Base-by-base conservation (phyloP, 805 yeast genomes). In the Candida schatavii region DNA sequence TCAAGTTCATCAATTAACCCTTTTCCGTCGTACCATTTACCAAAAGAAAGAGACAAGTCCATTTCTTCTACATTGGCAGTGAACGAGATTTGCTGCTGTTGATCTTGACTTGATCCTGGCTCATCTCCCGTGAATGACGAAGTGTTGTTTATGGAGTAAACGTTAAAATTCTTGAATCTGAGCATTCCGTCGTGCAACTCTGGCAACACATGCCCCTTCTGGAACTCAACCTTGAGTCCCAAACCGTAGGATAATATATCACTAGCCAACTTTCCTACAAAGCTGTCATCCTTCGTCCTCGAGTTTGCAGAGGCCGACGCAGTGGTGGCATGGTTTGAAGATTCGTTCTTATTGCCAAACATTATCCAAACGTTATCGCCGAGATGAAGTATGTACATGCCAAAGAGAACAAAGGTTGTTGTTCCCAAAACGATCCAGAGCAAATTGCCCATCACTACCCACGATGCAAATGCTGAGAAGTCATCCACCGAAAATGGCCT, bases 361-460 rank as follows among this genome's bases (percentile, higher is more conserved):
- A 47, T 47, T 17, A 55, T 48, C 48, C 57, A 45, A 15, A 59
- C 39, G 27, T 56, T 57, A 32, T 67, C 70, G 39, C 59, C 55
- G 9, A 63, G 48, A 47, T 77, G 71, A 3, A 74, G 55, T 1
- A 72, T 49, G 50, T 77, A 75, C 53, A 78, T 64, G 5, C 71
- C 46, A 25, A 69, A 62, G 28, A 80, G 70, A 6, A 70, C 71
- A 52, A 77, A 78, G 1, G 82, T 78, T 6, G 83, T 78, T 2
- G 83, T 78, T 3, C 83, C 83, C 41, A 78, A 59, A 11, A 76
- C 54, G 14, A 78, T 62, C 81, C 81, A 77, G 28, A 78, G 54
- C 17, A 76, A 58, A 49, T 77, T 74, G 0, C 82, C 83, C 80
- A 78, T 74, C 23, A 78, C 66, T 10, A 76, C 55, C 80, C 80